Conservation (phyloP, 225 moss, liverwort and hornwort species). For the Anthoceros angustus region DNA sequence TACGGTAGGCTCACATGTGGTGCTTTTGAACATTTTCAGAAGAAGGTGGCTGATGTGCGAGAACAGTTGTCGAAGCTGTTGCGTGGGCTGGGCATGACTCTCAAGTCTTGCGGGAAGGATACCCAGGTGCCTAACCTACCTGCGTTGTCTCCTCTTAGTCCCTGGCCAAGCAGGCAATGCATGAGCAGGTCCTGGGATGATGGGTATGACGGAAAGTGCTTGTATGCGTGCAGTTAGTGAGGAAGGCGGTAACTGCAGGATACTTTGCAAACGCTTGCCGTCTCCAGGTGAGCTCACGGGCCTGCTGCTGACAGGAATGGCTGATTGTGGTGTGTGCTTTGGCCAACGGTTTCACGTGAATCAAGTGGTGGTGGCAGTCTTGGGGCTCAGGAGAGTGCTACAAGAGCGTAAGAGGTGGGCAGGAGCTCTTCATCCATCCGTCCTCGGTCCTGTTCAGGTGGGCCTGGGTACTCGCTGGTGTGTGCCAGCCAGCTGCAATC, state of each 20-base stretch:
- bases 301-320: too few species aligned
- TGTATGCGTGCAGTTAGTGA: constrained; percentile 17
- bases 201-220: not conserved
- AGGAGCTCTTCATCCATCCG: constrained; percentile 70
- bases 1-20: not conserved
- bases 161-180: not conserved
- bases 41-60: constrained; percentile 59
- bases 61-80: constrained; percentile 54
- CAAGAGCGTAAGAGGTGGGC: constrained; percentile 57
- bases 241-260: constrained; percentile 60
- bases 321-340: not conserved
- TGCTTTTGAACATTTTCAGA: constrained; percentile 20
- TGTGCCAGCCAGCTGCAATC: not conserved
- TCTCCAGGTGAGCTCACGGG: constrained; percentile 28
- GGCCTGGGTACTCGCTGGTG: not conserved
- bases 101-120: constrained; percentile 45
- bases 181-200: too few species aligned
- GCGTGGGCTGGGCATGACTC: constrained; percentile 39
- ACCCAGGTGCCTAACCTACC: constrained; percentile 20
- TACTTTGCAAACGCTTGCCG: constrained; percentile 74
- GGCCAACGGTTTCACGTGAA: not conserved
- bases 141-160: not conserved
- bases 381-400: constrained; percentile 50
- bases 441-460: constrained; percentile 81
- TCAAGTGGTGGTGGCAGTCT: constrained; percentile 9